Evolutionary conservation across 495 filamentous ascomycete species (phyloP), one percentile per base, ranked within the genome.

Genomic region (Cetradonia linearis): DNA sequence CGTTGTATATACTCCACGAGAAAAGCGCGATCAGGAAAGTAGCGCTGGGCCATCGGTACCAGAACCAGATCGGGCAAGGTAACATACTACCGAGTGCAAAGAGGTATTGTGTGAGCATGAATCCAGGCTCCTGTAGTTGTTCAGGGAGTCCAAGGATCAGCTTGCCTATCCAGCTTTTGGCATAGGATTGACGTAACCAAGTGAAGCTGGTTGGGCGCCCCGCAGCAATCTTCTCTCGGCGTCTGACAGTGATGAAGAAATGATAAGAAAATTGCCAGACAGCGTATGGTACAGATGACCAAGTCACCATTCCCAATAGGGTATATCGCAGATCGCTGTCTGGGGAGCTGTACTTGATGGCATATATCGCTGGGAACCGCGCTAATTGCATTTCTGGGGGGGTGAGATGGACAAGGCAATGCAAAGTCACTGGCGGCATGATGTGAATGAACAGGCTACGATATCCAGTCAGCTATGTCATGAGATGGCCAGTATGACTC

Each of bases 151-250:
- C 77, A 25, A 96, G 78, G 23, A 98, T 90, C 56, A 94, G 63
- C 64, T 84, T 86, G 31, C 93, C 93, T 63, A 98, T 87, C 85
- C 84, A 89, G 23, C 83, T 84, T 66, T 89, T 90, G 44, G 84
- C 80, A 73, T 96, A 98, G 2, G 87, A 91, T 62, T 83, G 83
- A 57, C 91, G 89, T 31, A 98, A 82, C 94, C 94, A 98, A 60
- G 94, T 97, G 71, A 95, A 98, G 53, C 88, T 93, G 11, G 93
- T 98, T 23, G 91, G 94, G 1, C 92, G 86, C 8, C 93, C 93
- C 18, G 94, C 94, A 18, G 89, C 91, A 66, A 98, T 98, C 76
- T 97, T 90, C 61, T 93, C 89, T 9, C 87, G 84, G 9, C 91
- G 86, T 27, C 93, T 84, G 44, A 96, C 88, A 13, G 91, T 94